Percentiles rank a stretch among this genome's conserved stretches.
phyloP scores from a whole-genome alignment of 352 stramenopile species.

The Pythium oligandrum region DNA sequence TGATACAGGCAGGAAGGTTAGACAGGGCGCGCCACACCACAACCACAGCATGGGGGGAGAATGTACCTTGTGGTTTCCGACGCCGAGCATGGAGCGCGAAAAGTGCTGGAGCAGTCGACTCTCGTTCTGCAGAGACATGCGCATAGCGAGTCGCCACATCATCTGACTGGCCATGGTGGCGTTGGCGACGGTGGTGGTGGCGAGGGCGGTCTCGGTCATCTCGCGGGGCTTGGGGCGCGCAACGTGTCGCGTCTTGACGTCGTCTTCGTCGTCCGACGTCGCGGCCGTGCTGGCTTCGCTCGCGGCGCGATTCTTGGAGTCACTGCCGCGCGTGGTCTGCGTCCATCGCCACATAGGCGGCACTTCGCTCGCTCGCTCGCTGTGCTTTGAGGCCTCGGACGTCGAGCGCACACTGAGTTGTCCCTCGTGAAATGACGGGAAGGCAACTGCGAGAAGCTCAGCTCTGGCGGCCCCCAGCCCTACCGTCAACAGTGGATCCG shows the following conservation, averaged over 20 bases:
- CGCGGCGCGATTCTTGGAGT: not conserved
- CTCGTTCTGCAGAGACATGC: constrained; percentile 64
- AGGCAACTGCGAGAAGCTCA: too few relatives aligned
- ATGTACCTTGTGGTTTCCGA: constrained; percentile 45
- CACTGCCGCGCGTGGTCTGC: not conserved
- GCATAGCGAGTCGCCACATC: constrained; percentile 60
- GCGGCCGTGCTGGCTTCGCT: not conserved
- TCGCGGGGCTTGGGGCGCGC: not conserved
- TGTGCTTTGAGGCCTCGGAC: too few relatives aligned
- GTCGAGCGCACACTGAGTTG: too few relatives aligned
- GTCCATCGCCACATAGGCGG: too few relatives aligned
- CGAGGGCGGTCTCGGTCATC: not conserved
- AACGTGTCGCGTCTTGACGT: constrained; percentile 1
- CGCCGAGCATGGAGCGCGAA: constrained; percentile 58
- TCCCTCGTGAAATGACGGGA: too few relatives aligned
- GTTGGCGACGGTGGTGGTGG: not conserved
- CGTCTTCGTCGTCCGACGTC: not conserved
- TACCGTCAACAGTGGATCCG: too few relatives aligned
- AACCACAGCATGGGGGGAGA: too few relatives aligned
- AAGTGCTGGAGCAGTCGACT: constrained; percentile 59
- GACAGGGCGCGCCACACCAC: too few relatives aligned
- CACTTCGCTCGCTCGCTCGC: too few relatives aligned
- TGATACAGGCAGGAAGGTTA: not conserved
- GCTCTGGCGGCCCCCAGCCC: too few relatives aligned
- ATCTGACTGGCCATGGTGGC: constrained; percentile 38